These are phyloP conservation scores for Filosporella fistucella DNA, from an alignment of 495 filamentous ascomycete species.

Conservation along the genomic window DNA sequence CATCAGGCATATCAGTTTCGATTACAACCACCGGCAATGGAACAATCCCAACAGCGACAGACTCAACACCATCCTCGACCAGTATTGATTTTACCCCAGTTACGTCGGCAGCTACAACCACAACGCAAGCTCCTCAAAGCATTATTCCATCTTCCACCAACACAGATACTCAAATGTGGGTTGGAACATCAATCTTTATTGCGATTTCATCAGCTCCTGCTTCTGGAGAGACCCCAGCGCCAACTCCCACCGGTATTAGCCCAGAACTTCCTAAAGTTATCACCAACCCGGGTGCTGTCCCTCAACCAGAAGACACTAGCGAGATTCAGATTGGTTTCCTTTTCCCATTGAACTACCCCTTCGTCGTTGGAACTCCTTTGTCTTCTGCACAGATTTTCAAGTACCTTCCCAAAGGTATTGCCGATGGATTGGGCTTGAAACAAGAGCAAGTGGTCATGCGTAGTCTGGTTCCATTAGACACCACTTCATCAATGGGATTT, in stretches of 20 bases:
- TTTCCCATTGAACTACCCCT: slow-evolving; percentile 73
- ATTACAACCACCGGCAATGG: slow-evolving; percentile 1
- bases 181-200: slow-evolving; percentile 25
- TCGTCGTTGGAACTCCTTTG: slow-evolving; percentile 63
- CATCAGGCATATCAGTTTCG: not conserved
- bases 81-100: slow-evolving; percentile 5
- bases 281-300: slow-evolving; percentile 42
- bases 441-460: slow-evolving; percentile 56
- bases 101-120: not conserved
- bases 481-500: slow-evolving; percentile 61
- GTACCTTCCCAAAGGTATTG: slow-evolving; percentile 70
- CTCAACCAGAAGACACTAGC: slow-evolving; percentile 51
- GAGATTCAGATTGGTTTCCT: slow-evolving; percentile 82
- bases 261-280: slow-evolving; percentile 70
- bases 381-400: slow-evolving; percentile 85
- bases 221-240: slow-evolving; percentile 6
- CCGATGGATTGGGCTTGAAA: slow-evolving; percentile 55
- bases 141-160: slow-evolving; percentile 21
- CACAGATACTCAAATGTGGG: slow-evolving; percentile 18
- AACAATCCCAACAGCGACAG: not conserved
- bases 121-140: slow-evolving; percentile 11
- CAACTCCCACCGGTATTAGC: slow-evolving; percentile 30
- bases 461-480: slow-evolving; percentile 75
- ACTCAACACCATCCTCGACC: slow-evolving; percentile 1
- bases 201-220: slow-evolving; percentile 19